A percentile compares a stretch with the other conserved stretches of the same genome.
These are phyloP conservation scores for Colletotrichum aenigma DNA, from an alignment of 2,329 filamentous ascomycete species.

Conservation along the genomic window DNA sequence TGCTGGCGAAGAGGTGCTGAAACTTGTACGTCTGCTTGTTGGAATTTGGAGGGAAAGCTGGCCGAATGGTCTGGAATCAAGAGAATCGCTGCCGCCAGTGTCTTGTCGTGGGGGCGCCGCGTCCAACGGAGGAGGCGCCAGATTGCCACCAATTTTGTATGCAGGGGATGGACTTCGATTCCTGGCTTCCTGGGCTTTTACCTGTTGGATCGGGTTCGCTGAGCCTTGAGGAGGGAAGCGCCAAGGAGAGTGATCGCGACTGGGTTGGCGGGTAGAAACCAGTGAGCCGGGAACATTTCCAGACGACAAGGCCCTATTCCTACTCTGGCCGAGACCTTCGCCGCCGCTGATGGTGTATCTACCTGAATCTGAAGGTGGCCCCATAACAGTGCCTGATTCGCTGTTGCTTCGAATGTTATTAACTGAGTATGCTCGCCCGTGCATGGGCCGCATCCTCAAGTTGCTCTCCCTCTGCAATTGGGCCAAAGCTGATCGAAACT, in stretches of 20 bases:
- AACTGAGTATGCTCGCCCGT: slow-evolving; percentile 60
- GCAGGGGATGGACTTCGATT: slow-evolving; percentile 33
- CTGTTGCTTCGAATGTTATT: slow-evolving; percentile 21
- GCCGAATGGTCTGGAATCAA: neutral
- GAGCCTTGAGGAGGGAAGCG: slow-evolving; percentile 2
- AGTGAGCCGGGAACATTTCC: slow-evolving; percentile 39
- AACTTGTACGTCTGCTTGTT: slow-evolving; percentile 44
- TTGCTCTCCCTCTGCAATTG: slow-evolving; percentile 84
- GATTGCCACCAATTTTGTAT: slow-evolving; percentile 42
- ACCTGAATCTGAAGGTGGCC: slow-evolving; percentile 7
- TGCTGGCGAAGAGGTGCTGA: slow-evolving; percentile 52
- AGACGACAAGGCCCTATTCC: slow-evolving; percentile 52
- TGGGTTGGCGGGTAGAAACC: neutral
- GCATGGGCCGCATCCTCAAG: slow-evolving; percentile 71
- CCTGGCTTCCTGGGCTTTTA: slow-evolving; percentile 18
- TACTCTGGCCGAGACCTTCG: slow-evolving; percentile 22
- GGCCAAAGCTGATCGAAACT: slow-evolving; percentile 91
- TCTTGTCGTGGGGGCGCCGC: slow-evolving; percentile 1
- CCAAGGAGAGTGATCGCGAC: slow-evolving; percentile 15
- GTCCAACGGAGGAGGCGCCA: slow-evolving; percentile 44
- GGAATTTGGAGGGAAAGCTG: slow-evolving; percentile 52
- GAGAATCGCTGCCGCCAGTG: neutral
- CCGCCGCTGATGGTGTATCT: slow-evolving; percentile 17
- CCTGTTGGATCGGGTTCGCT: slow-evolving; percentile 4
- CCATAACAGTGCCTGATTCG: slow-evolving; percentile 6